Evolutionary conservation across 495 filamentous ascomycete genomes (phyloP).

Genomic region (Aspergillus nanangensis): DNA sequence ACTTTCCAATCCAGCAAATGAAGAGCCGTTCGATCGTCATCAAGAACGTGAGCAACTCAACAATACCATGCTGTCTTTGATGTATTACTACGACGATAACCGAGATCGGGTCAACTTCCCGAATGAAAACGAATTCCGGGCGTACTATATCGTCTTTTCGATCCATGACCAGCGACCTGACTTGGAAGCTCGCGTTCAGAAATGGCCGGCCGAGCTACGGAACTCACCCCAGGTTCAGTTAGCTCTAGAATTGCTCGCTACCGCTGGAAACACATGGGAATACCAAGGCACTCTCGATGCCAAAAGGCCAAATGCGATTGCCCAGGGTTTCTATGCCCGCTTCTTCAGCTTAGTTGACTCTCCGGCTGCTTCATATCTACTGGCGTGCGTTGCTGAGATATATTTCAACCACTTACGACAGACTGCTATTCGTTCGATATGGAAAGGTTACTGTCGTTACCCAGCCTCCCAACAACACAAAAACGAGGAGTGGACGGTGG

Average conservation of each 20-base stretch:
- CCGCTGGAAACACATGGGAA: constrained; percentile 61
- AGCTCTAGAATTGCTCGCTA: constrained; percentile 66
- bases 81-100: constrained; percentile 83
- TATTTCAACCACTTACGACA: constrained; percentile 81
- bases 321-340: constrained; percentile 59
- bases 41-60: constrained; percentile 93
- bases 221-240: constrained; percentile 54
- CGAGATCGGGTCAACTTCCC: constrained; percentile 44
- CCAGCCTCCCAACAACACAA: constrained; percentile 61
- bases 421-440: constrained; percentile 67
- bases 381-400: constrained; percentile 90
- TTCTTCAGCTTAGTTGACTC: constrained; percentile 76
- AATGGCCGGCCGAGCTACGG: constrained; percentile 58
- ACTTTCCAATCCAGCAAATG: constrained; percentile 59
- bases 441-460: constrained; percentile 48
- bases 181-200: constrained; percentile 68
- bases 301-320: constrained; percentile 47
- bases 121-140: constrained; percentile 87
- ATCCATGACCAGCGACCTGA: constrained; percentile 65
- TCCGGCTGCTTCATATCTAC: constrained; percentile 72
- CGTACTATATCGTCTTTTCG: constrained; percentile 84
- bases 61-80: constrained; percentile 79
- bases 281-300: constrained; percentile 60
- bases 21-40: constrained; percentile 75
- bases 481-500: constrained; percentile 70